Evolutionary conservation across 1,284 basidiomycete genomes (phyloP).

Genomic region (Boletus semigastroideus): DNA sequence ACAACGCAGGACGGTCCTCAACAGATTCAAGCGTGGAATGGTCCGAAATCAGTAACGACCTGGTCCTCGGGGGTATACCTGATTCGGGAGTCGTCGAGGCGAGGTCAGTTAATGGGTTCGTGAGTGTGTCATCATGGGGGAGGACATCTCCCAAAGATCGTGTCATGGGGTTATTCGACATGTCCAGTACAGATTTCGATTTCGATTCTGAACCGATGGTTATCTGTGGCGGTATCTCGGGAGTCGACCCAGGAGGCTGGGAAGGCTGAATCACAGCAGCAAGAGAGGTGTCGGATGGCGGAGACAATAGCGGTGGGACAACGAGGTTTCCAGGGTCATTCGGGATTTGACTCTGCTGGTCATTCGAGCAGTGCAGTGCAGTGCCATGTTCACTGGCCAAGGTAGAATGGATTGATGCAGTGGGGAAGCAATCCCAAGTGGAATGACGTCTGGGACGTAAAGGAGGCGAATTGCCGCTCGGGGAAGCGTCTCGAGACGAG

Average conservation of each 20-base stretch:
- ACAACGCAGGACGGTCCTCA: constrained; percentile 6
- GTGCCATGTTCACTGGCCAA: constrained; percentile 11
- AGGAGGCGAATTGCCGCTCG: constrained; percentile 25
- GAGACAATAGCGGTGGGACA: constrained; percentile 17
- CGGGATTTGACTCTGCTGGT: background rate
- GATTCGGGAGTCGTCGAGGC: constrained; percentile 3
- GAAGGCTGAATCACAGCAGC: constrained; percentile 8
- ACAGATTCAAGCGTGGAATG: background rate
- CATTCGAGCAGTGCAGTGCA: constrained; percentile 10
- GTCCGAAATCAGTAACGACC: background rate
- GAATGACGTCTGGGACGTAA: constrained; percentile 25
- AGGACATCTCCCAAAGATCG: constrained; percentile 9
- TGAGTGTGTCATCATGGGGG: constrained; percentile 8
- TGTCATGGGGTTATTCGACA: constrained; percentile 13
- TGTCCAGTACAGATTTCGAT: constrained; percentile 7
- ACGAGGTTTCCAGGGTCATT: constrained; percentile 4
- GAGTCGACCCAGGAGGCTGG: background rate
- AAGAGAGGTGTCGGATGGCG: constrained; percentile 7
- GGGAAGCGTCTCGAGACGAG: constrained; percentile 33
- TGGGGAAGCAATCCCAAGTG: constrained; percentile 20
- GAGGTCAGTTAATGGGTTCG: background rate
- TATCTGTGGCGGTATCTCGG: constrained; percentile 7
- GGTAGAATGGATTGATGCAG: constrained; percentile 8
- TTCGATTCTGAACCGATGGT: background rate
- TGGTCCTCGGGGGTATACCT: background rate